Base-by-base conservation (phyloP, 2,329 filamentous ascomycete species). In the Dendrostoma leiphaemia region DNA sequence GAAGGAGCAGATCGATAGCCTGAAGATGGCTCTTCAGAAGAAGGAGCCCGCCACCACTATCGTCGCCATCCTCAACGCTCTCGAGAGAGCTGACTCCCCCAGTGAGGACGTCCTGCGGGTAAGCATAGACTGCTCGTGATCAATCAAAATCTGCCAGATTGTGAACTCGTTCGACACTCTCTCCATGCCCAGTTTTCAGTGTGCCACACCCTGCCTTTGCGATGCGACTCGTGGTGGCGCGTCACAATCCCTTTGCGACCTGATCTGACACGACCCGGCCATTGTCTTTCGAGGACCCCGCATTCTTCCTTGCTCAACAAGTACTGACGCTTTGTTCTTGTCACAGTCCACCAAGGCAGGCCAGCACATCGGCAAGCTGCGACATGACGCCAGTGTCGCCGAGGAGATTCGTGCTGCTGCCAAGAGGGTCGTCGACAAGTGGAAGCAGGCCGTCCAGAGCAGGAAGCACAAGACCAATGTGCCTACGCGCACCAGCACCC, bases 21-120 rank as follows among this genome's bases (percentile, higher is more conserved):
- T 97, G 66, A 83, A 82, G 63, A 96, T 96, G 75, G 90, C 90
- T 23, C 79, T 90, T 40, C 77, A 79, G 44, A 84, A 85, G 53
- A 89, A 89, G 66, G 90, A 96, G 65, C 84, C 91, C 4, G 67
- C 89, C 24, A 73, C 85, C 37, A 88, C 83, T 57, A 81, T 96
- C 48, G 76, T 95, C 52, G 78, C 81, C 49, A 79, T 97, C 58
- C 77, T 99, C 50, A 85, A 88, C 64, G 83, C 86, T 48, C 79
- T 97, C 35, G 90, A 93, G 74, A 86, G 86, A 65, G 89, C 90
- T 59, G 86, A 93, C 32, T 82, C 83, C 44, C 89, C 92, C 9
- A 94, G 90, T 3, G 94, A 99, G 73, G 91, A 97, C 63, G 82
- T 96, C 63, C 78, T 99, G 61, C 86, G 93, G 66, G 88, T 87